phyloP scores from a whole-genome alignment of 1,284 basidiomycete species.

The Macrocybe sp. region DNA sequence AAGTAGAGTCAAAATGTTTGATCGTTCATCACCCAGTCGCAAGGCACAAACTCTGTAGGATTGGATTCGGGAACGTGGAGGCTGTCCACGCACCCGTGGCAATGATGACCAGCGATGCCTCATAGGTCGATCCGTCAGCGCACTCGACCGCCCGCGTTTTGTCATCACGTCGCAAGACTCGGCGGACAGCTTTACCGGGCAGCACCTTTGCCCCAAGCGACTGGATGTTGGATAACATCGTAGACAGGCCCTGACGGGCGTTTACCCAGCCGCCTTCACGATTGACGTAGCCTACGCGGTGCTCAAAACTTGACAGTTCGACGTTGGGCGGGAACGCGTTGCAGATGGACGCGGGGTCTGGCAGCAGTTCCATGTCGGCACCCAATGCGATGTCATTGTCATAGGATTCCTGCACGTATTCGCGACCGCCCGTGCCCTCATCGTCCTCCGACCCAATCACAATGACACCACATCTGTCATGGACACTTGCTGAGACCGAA shows the following conservation, averaged over 20 bases:
- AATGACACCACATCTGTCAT: slow-evolving; percentile 55
- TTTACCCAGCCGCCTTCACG: slow-evolving; percentile 83
- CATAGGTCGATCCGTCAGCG: slow-evolving; percentile 50
- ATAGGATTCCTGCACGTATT: neutral
- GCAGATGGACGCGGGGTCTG: slow-evolving; percentile 32
- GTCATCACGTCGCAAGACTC: slow-evolving; percentile 34
- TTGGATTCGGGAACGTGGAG: slow-evolving; percentile 63
- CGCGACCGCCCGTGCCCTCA: too few relatives aligned
- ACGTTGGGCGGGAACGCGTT: slow-evolving; percentile 40
- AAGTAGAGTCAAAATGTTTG: slow-evolving; percentile 12
- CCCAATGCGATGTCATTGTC: slow-evolving; percentile 56
- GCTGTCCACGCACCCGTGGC: slow-evolving; percentile 83
- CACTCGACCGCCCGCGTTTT: slow-evolving; percentile 61
- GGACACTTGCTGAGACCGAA: neutral
- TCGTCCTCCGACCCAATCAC: slow-evolving; percentile 33
- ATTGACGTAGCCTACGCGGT: slow-evolving; percentile 61
- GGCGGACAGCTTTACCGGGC: slow-evolving; percentile 50
- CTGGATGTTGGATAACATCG: slow-evolving; percentile 54
- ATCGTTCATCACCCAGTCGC: slow-evolving; percentile 57
- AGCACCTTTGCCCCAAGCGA: slow-evolving; percentile 60
- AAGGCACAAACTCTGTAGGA: slow-evolving; percentile 17
- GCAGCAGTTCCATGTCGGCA: slow-evolving; percentile 38
- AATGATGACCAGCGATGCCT: slow-evolving; percentile 57
- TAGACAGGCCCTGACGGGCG: slow-evolving; percentile 62
- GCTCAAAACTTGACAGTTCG: slow-evolving; percentile 27